These are phyloP conservation scores for Arthonia radiata DNA, from an alignment of 495 filamentous ascomycete species.

Conservation along the genomic window DNA sequence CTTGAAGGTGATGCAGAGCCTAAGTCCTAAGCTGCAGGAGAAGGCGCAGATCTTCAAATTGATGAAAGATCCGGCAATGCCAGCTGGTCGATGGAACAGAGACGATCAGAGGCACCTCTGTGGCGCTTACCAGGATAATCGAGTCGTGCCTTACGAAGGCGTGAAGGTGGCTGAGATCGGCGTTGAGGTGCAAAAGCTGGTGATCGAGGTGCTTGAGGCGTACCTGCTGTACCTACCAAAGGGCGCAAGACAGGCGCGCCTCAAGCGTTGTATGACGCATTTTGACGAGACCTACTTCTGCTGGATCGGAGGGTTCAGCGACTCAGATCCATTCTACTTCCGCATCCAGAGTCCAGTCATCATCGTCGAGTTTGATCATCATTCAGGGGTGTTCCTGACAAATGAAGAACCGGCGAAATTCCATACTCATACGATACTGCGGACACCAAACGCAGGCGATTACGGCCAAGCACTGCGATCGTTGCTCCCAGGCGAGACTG, in stretches of 20 bases:
- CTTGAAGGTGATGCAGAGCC: conserved; percentile 39
- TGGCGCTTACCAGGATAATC: conserved; percentile 53
- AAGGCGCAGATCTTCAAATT: conserved; percentile 28
- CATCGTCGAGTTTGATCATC: conserved; percentile 54
- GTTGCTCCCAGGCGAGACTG: background rate
- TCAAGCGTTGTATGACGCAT: conserved; percentile 24
- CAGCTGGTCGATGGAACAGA: conserved; percentile 43
- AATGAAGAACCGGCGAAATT: conserved; percentile 51
- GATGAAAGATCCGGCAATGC: conserved; percentile 36
- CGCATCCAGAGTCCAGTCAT: conserved; percentile 50
- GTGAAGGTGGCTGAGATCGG: conserved; percentile 22
- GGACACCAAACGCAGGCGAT: conserved; percentile 49
- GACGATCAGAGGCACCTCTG: conserved; percentile 50
- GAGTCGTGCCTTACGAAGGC: conserved; percentile 51
- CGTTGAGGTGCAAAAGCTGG: conserved; percentile 21
- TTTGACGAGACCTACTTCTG: conserved; percentile 45
- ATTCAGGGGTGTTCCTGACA: conserved; percentile 52
- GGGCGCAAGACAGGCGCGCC: conserved; percentile 21
- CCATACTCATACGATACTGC: conserved; percentile 46
- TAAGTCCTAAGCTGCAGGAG: conserved; percentile 20
- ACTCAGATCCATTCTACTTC: conserved; percentile 51
- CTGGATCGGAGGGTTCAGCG: conserved; percentile 45
- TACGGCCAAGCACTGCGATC: conserved; percentile 34
- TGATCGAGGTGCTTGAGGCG: conserved; percentile 29
- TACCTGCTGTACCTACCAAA: conserved; percentile 40